phyloP scores from a whole-genome alignment of 805 yeast genomes.

The Pichia eremophila region DNA sequence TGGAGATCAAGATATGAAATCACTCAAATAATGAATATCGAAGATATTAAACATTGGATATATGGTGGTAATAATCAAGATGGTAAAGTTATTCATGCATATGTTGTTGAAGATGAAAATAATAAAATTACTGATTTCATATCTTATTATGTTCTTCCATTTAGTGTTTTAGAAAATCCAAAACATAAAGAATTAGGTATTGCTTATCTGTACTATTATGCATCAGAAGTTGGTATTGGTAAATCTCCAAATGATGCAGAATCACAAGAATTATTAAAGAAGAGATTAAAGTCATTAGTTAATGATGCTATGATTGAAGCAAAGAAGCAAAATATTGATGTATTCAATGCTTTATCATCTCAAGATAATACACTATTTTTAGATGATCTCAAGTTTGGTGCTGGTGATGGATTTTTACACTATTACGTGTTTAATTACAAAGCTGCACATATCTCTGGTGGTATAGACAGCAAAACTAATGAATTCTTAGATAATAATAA shows the following conservation, averaged over 20 bases:
- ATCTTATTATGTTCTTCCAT: constrained; percentile 84
- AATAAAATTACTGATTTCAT: constrained; percentile 78
- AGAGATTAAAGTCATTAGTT: constrained; percentile 53
- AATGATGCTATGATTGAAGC: constrained; percentile 72
- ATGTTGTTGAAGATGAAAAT: constrained; percentile 55
- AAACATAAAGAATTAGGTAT: constrained; percentile 62
- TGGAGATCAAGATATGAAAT: constrained; percentile 69
- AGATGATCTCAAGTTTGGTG: constrained; percentile 77
- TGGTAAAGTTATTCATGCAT: constrained; percentile 55
- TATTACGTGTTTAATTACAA: constrained; percentile 88
- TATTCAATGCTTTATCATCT: constrained; percentile 84
- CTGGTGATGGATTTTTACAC: constrained; percentile 87
- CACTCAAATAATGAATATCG: constrained; percentile 52
- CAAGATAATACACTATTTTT: constrained; percentile 85
- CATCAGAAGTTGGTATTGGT: constrained; percentile 53
- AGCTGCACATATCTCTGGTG: constrained; percentile 75
- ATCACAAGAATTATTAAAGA: constrained; percentile 29
- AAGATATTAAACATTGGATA: constrained; percentile 78
- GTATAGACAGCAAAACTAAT: constrained; percentile 44
- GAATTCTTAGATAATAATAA: constrained; percentile 12
- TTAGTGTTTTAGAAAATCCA: constrained; percentile 63
- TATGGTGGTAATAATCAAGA: constrained; percentile 35
- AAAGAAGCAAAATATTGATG: constrained; percentile 64
- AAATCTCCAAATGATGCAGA: constrained; percentile 23
- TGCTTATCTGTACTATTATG: constrained; percentile 87